A percentile compares a stretch with the other conserved stretches of the same genome.
These are phyloP conservation scores for Solanum infundibuliforme DNA, from an alignment of 257 asterid genomes.

Conservation along the genomic window DNA sequence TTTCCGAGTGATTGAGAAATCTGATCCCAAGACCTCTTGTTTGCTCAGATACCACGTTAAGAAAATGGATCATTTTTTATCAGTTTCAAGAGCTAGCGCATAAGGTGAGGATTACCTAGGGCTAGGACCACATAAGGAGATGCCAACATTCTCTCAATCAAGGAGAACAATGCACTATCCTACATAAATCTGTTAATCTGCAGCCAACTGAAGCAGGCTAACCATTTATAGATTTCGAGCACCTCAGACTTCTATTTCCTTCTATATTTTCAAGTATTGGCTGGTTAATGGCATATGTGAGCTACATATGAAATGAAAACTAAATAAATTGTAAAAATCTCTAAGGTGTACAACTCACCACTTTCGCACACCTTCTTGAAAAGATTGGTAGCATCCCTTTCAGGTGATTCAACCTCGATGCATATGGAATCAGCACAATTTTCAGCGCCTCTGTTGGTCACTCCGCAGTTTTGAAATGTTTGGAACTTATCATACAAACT, in stretches of 20 bases:
- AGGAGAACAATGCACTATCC: not conserved
- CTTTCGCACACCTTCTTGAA: conserved; percentile 15
- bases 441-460: conserved; percentile 19
- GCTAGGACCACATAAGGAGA: not conserved
- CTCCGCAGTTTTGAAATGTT: conserved; percentile 20
- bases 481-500: conserved; percentile 56
- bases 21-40: not conserved
- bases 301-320: not conserved
- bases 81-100: not conserved
- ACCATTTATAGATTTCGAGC: not conserved
- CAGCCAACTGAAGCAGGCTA: not conserved
- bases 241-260: not conserved
- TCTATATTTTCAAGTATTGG: not conserved
- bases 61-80: not conserved
- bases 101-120: not conserved
- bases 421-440: conserved; percentile 35
- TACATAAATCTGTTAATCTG: not conserved
- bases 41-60: not conserved
- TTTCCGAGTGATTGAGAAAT: not conserved
- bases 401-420: conserved; percentile 49
- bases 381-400: conserved; percentile 28
- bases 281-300: not conserved
- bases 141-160: not conserved
- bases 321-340: not conserved
- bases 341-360: conserved; percentile 26